Evolutionary conservation across 1,139 yeast species (phyloP), one percentile per base, ranked within the genome.

Genomic region (Yamadazyma spencermartinsiae): DNA sequence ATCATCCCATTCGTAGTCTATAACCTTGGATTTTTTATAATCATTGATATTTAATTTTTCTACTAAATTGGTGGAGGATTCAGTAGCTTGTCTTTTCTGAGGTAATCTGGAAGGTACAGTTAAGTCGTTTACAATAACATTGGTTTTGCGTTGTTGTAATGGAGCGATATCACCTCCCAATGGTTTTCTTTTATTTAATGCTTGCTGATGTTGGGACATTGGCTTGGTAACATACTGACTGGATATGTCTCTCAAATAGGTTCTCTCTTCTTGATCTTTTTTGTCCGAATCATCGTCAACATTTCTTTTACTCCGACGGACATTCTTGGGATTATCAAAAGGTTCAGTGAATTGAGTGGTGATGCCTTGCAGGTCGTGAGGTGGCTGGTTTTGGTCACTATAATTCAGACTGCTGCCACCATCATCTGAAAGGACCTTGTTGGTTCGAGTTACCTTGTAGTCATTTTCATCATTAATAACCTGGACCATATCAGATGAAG

Each of bases 1-100:
- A 60, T 90, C 96, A 54, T 87, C 96, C 95, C 95, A 89, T 46
- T 76, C 79, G 53, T 81, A 74, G 43, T 71, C 78, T 21, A 70
- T 65, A 28, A 63, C 58, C 39, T 65, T 60, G 8, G 72, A 55
- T 49, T 68, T 69, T 43, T 61, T 61, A 37, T 59, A 54, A 36
- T 45, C 55, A 25, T 50, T 41, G 20, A 49, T 50, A 44, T 63
- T 63, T 40, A 70, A 60, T 50, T 72, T 71, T 44, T 72, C 79
- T 16, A 74, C 71, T 42, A 74, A 58, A 50, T 72, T 73, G 4
- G 78, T 69, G 28, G 76, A 69, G 19, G 79, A 71, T 48, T 74
- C 79, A 6, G 82, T 74, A 2, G 82, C 82, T 50, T 68, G 80
- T 48, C 82, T 62, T 47, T 78, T 78, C 44, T 74, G 68, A 4